Evolutionary conservation across 78 protist species (phyloP).

Genomic region (Polysphondylium violaceum): DNA sequence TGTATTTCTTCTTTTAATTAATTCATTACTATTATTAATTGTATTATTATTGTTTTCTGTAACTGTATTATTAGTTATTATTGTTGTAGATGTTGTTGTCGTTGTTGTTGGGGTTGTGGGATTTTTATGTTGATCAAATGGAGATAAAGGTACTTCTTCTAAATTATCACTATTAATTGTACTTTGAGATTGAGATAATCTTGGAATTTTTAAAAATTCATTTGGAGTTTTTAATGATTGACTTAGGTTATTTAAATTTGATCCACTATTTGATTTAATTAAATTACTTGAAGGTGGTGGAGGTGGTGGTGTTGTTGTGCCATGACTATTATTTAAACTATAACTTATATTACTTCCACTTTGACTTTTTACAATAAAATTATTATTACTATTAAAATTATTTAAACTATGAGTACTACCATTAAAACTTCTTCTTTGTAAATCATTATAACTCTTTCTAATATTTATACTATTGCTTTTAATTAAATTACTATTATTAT

Average conservation of each 20-base stretch:
- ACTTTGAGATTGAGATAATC: neutral
- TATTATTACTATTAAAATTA: too few relatives aligned
- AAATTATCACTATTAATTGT: too few relatives aligned
- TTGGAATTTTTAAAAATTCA: constrained; percentile 12
- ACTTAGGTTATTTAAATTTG: too few relatives aligned
- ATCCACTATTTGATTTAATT: too few relatives aligned
- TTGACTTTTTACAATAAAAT: too few relatives aligned
- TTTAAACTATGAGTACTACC: too few relatives aligned
- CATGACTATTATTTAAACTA: constrained; percentile 13
- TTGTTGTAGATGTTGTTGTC: neutral
- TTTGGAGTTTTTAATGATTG: too few relatives aligned
- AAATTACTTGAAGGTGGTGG: constrained; percentile 8
- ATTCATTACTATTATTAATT: constrained; percentile 1
- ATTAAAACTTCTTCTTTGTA: too few relatives aligned
- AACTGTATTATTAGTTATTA: neutral
- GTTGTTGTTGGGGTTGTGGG: neutral
- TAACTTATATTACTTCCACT: too few relatives aligned
- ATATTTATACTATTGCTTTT: too few relatives aligned
- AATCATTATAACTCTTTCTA: too few relatives aligned
- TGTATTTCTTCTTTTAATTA: neutral
- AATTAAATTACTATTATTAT: too few relatives aligned
- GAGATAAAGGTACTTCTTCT: constrained; percentile 13
- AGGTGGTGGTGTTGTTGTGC: neutral
- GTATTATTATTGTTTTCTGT: neutral
- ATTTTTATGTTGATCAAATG: neutral